Conservation (phyloP, 495 filamentous ascomycete species). For the Polyplosphaeria fusca region DNA sequence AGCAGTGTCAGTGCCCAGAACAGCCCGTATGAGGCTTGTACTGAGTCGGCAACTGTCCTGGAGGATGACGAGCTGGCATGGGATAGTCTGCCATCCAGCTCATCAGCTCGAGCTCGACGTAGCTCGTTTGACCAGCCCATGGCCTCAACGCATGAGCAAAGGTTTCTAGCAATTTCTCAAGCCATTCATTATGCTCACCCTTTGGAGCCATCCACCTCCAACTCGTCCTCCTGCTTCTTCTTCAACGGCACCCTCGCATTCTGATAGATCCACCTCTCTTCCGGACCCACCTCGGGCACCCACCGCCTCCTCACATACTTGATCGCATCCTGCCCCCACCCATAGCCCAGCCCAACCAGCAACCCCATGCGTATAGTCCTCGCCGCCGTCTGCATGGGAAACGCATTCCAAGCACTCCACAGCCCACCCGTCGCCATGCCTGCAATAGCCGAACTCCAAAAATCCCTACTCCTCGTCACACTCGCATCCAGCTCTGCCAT, state of each 20-base stretch:
- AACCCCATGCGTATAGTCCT: conserved; percentile 79
- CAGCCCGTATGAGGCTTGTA: too few relatives aligned
- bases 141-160: too few relatives aligned
- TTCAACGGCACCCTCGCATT: too few relatives aligned
- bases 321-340: conserved; percentile 72
- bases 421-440: conserved; percentile 76
- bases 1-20: too few relatives aligned
- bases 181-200: too few relatives aligned
- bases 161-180: too few relatives aligned
- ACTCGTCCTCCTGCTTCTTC: not conserved
- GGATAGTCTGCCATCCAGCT: too few relatives aligned
- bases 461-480: conserved; percentile 65
- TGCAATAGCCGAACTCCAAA: conserved; percentile 72
- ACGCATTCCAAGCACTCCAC: conserved; percentile 82
- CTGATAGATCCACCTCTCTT: not conserved
- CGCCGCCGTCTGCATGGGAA: conserved; percentile 77
- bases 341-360: conserved; percentile 72
- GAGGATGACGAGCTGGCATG: too few relatives aligned
- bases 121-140: too few relatives aligned
- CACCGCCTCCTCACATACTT: conserved; percentile 46
- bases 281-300: not conserved
- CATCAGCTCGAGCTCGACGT: too few relatives aligned
- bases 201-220: too few relatives aligned
- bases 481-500: conserved; percentile 32
- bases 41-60: too few relatives aligned